Evolutionary conservation across 2,329 filamentous ascomycete species (phyloP), one percentile per base, ranked within the genome.

Genomic region (Cladosporium sp.): DNA sequence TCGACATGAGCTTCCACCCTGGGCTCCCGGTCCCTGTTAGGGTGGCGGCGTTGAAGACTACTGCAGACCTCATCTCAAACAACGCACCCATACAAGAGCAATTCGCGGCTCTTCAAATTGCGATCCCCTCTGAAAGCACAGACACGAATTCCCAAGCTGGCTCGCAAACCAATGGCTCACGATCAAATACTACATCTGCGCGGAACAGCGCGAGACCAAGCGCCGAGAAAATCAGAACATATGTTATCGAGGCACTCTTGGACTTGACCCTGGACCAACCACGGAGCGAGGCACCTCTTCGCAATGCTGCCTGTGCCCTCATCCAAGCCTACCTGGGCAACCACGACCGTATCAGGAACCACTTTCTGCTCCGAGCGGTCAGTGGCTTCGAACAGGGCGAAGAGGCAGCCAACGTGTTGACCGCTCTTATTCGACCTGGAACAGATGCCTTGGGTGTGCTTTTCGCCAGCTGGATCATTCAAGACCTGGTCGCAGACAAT

Each of bases 231-330:
- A 27, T 57, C 17, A 53, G 61, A 19, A 59, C 92, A 29, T 96
- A 95, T 69, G 89, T 99, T 24, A 96, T 99, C 61, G 92, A 97
- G 68, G 93, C 89, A 1, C 75, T 99, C 15, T 76, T 99, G 42
- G 89, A 96, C 59, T 73, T 96, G 38, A 84, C 86, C 0, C 74
- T 99, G 7, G 75, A 86, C 18, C 78, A 85, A 24, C 74, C 84
- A 0, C 71, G 81, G 17, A 78, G 84, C 47, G 77, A 87, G 30
- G 87, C 96, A 58, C 86, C 95, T 67, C 76, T 92, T 32, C 84
- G 93, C 19, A 80, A 90, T 62, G 88, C 92, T 17, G 90, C 89
- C 18, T 93, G 88, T 65, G 86, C 92, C 61, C 95, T 92, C 62
- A 82, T 99, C 54, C 91, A 96, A 68, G 89, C 93, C 2, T 99